Evolutionary conservation across 2,329 filamentous ascomycete species (phyloP), one percentile per base, ranked within the genome.

Genomic region (Penicillium rolfsii): DNA sequence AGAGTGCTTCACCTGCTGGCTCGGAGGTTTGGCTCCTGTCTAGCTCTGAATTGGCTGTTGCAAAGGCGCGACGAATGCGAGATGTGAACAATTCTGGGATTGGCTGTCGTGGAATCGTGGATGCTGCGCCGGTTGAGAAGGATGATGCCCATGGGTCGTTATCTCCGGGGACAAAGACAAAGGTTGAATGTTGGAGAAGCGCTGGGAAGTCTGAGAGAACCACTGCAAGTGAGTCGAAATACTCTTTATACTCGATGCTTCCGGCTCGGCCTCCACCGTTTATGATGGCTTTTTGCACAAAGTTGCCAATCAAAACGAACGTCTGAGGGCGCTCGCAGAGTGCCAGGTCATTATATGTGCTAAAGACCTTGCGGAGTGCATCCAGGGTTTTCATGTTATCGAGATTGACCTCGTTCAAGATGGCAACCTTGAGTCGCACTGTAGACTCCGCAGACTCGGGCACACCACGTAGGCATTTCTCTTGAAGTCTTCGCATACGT

Each of bases 91-190:
- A 81, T 6, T 94, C 90, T 0, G 95, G 95, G 2, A 99, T 85
- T 0, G 84, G 79, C 65, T 67, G 80, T 69, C 67, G 81, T 49
- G 72, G 82, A 62, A 80, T 79, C 69, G 71, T 79, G 71, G 77
- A 82, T 5, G 79, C 74, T 52, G 79, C 79, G 26, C 80, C 81
- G 41, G 76, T 73, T 35, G 80, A 79, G 74, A 96, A 97, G 2
- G 93, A 85, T 0, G 92, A 96, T 5, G 89, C 87, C 95, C 95
- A 99, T n/a, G 91, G 93, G 74, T 99, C 95, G 74, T 97, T 96
- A 77, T 98, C 94, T 33, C 95, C 95, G 0, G 95, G 95, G 0
- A 98, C 90, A 72, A 99, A 97, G 35, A 97, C 82, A 74, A 98
- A 97, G 0, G 91, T 94, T 5, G 91, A 89, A 28, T 85, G 85